Evolutionary conservation across 1,284 basidiomycete species (phyloP).

Genomic region (Tilletiopsis washingtonensis): DNA sequence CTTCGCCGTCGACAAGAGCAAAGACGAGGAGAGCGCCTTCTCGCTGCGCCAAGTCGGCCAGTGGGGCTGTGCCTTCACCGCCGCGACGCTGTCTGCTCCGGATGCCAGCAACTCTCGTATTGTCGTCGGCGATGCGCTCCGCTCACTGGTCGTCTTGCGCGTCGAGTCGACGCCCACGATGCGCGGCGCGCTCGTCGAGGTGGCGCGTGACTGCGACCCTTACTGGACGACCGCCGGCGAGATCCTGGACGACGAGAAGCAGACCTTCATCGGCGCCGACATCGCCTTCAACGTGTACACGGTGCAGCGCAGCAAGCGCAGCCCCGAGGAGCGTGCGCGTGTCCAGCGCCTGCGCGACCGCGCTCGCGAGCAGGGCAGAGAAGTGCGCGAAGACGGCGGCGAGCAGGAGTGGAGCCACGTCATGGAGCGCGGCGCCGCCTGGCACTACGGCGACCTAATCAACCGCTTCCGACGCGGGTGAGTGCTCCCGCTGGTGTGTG

Average conservation of each 20-base stretch:
- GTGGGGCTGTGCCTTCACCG: slow-evolving; percentile 42
- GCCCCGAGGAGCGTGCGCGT: not conserved
- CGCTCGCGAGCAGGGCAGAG: not conserved
- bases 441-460: slow-evolving; percentile 44
- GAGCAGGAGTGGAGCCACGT: slow-evolving; percentile 17
- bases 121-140: slow-evolving; percentile 39
- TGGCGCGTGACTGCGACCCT: slow-evolving; percentile 41
- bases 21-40: not conserved
- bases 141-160: slow-evolving; percentile 36
- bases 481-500: too few relatives aligned
- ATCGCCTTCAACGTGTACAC: slow-evolving; percentile 43
- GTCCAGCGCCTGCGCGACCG: not conserved
- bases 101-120: slow-evolving; percentile 11
- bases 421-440: slow-evolving; percentile 33
- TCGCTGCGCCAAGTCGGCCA: slow-evolving; percentile 15
- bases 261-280: slow-evolving; percentile 42
- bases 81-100: slow-evolving; percentile 25
- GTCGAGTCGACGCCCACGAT: slow-evolving; percentile 16
- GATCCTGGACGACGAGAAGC: slow-evolving; percentile 17
- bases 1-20: not conserved
- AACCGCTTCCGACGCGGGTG: slow-evolving; percentile 26
- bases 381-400: not conserved
- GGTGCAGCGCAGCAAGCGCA: slow-evolving; percentile 21
- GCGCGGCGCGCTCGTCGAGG: slow-evolving; percentile 16
- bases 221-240: slow-evolving; percentile 42